A percentile compares a stretch with the other conserved stretches of the same genome.
These are phyloP conservation scores for Aspergillus pseudoterreus DNA, from an alignment of 2,329 filamentous ascomycete genomes.

Conservation along the genomic window DNA sequence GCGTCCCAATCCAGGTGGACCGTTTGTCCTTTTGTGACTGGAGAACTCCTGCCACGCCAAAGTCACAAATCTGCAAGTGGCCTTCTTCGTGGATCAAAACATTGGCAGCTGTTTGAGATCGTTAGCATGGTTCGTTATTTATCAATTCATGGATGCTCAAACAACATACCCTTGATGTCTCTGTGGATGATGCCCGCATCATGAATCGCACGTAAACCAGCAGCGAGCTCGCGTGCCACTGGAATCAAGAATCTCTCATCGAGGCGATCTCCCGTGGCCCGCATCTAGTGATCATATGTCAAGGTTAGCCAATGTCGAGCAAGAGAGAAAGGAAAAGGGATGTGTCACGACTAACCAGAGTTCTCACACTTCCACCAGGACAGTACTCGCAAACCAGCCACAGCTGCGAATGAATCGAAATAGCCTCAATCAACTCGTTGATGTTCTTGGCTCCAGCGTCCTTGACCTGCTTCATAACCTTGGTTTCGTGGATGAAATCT, in stretches of 20 bases:
- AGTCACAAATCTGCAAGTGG: constrained; percentile 61
- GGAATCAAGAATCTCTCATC: constrained; percentile 62
- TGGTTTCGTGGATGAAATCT: constrained; percentile 60
- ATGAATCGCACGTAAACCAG: constrained; percentile 60
- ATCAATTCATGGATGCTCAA: background rate
- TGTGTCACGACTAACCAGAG: constrained; percentile 49
- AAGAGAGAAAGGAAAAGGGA: background rate
- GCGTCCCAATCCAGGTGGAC: constrained; percentile 63
- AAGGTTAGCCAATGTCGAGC: constrained; percentile 15
- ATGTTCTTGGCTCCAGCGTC: constrained; percentile 61
- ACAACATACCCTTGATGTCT: constrained; percentile 56
- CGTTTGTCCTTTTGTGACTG: constrained; percentile 59
- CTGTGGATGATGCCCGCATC: constrained; percentile 64
- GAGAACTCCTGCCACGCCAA: constrained; percentile 62
- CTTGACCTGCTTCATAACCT: constrained; percentile 59
- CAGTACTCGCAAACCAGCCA: constrained; percentile 67
- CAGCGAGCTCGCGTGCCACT: constrained; percentile 61
- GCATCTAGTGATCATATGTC: constrained; percentile 36
- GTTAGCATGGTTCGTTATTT: background rate
- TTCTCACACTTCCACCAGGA: constrained; percentile 63
- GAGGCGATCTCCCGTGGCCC: constrained; percentile 47
- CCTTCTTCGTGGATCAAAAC: constrained; percentile 63
- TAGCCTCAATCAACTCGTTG: constrained; percentile 62
- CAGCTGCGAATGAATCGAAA: constrained; percentile 60
- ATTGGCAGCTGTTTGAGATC: constrained; percentile 50